Base-by-base conservation (phyloP, 768 basidiomycete genomes). In the Podaxis sp. region DNA sequence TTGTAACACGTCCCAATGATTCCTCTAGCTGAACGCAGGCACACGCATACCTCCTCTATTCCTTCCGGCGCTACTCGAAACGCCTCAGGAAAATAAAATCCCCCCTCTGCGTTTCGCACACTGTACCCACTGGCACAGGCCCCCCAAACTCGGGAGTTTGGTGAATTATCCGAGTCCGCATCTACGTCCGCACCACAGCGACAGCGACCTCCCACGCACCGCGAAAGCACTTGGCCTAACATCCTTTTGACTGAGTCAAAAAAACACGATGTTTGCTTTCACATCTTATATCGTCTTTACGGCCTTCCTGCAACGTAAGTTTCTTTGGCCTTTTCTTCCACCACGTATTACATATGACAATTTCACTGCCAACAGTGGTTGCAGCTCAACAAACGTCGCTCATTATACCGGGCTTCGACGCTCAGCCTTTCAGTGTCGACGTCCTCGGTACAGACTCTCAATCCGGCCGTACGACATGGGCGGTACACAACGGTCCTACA, bases 401-500 rank as follows among this genome's bases (percentile, higher is more conserved):
- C 25, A 69, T 62, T 52, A 62, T 71, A 32, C 70, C 70, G 16
- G 67, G 68, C 5, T 67, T 68, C 55, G 71, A 72, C 55, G 63
- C 69, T 27, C 68, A 69, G 47, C 71, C 71, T n/a, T 51, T 72
- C n/a, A 72, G 66, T 21, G 69, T 69, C 3, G 67, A 72, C 55
- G 65, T 70, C 35, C 54, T 68, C 13, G 71, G 71, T 27, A 63
- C 69, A 21, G 69, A 69, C 42, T 61, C 57, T 21, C 56, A 68
- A 61, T 13, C 37, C 3, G 67, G 71, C 27, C 64, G 67, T 21
- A 72, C 71, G 42, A 72, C 71, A 13, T 72, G 68, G 67, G 66
- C 65, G 27, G 44, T 72, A 55, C 40, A 44, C 23, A 55, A 55
- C n/a, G 54, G 54, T 25, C 54, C 54, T 28, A 55, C 54, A 42